Conservation (phyloP, 495 filamentous ascomycete species). For the Bombardia bombarda region DNA sequence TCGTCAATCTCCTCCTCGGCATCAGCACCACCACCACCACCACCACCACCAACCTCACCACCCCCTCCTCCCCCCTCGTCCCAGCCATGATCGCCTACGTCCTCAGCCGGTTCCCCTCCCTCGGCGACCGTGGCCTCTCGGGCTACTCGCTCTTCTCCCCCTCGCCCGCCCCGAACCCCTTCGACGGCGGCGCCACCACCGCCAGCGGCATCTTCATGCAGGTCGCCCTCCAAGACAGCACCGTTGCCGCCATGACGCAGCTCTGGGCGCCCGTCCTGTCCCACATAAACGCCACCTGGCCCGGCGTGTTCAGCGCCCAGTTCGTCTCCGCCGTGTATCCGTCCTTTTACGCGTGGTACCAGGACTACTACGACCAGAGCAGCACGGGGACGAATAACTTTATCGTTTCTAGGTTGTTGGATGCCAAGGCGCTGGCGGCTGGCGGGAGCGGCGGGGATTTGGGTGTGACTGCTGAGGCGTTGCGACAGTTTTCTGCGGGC, state of each 20-base stretch:
- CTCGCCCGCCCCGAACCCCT: conserved; percentile 18
- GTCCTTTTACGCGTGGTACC: conserved; percentile 41
- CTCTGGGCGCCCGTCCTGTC: conserved; percentile 34
- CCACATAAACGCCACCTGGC: conserved; percentile 39
- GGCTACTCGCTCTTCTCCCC: conserved; percentile 27
- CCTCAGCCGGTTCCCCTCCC: conserved; percentile 25
- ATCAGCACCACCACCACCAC: conserved; percentile 7
- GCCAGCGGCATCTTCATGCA: conserved; percentile 25
- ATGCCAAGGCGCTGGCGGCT: conserved; percentile 20
- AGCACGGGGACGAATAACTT: conserved; percentile 31
- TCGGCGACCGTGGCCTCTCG: conserved; percentile 28
- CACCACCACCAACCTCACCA: conserved; percentile 6
- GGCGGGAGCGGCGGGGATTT: too few species aligned
- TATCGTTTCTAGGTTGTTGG: conserved; percentile 34
- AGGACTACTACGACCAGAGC: conserved; percentile 22
- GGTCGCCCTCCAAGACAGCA: conserved; percentile 16
- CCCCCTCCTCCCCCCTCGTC: conserved; percentile 7
- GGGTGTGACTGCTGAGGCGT: conserved; percentile 15
- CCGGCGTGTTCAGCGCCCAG: conserved; percentile 23
- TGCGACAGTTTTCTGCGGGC: conserved; percentile 8
- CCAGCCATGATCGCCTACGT: conserved; percentile 31
- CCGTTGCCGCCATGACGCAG: conserved; percentile 29
- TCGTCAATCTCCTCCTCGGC: conserved; percentile 12
- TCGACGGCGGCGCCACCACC: conserved; percentile 12
- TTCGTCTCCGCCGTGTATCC: conserved; percentile 33